Percentiles rank a stretch among this genome's conserved stretches.
phyloP scores from a whole-genome alignment of 2,329 filamentous ascomycete species.

The Karstenula rhodostoma region DNA sequence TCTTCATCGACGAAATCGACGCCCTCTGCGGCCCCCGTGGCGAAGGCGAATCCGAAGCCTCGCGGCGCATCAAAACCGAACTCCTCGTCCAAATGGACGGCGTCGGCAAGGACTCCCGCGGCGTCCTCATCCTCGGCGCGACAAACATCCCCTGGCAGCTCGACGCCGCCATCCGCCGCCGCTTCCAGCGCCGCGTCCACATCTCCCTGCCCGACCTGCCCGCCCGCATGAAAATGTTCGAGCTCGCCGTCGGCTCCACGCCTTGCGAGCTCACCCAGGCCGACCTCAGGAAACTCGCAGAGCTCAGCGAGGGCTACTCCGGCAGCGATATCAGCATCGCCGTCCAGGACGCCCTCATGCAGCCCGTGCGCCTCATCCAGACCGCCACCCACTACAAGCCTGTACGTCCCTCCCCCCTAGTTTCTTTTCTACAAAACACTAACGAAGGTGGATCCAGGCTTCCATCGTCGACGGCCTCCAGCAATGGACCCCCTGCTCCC shows the following conservation, averaged over 20 bases:
- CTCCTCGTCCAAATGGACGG: conserved; percentile 99
- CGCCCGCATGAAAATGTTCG: conserved; percentile 93
- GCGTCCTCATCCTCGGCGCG: conserved; percentile 91
- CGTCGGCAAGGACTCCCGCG: conserved; percentile 93
- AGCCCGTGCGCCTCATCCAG: conserved; percentile 94
- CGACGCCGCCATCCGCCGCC: conserved; percentile 91
- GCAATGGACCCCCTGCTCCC: conserved; percentile 89
- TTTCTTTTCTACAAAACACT: neutral
- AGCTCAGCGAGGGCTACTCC: conserved; percentile 90
- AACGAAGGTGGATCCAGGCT: conserved; percentile 45
- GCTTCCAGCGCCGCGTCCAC: conserved; percentile 95
- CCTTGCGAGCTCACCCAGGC: conserved; percentile 80
- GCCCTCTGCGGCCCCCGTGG: conserved; percentile 90
- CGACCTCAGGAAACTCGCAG: conserved; percentile 82
- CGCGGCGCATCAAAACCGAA: conserved; percentile 97
- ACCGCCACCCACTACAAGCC: conserved; percentile 98
- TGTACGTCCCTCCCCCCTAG: conserved; percentile 62
- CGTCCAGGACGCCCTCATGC: conserved; percentile 96
- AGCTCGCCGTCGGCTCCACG: conserved; percentile 90
- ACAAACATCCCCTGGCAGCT: conserved; percentile 99
- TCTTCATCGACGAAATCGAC: conserved; percentile 98
- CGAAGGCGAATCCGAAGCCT: conserved; percentile 97
- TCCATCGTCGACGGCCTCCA: conserved; percentile 72
- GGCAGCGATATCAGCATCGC: conserved; percentile 96
- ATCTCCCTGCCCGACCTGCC: conserved; percentile 89